These are phyloP conservation scores for Sisymbrium irio DNA, from an alignment of 345 rosid species.

Conservation along the genomic window DNA sequence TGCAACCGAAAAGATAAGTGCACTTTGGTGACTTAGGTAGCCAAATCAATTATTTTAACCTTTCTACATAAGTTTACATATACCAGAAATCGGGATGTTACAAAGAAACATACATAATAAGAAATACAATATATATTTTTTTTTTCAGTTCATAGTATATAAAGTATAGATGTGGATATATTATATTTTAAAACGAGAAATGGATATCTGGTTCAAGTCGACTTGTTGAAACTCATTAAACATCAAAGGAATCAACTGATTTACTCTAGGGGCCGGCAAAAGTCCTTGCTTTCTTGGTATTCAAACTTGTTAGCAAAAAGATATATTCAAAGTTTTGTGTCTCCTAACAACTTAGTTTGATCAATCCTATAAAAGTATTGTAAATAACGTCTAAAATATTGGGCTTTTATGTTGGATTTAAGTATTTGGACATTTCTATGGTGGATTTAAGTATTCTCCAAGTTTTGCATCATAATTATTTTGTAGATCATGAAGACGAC, in stretches of 20 bases:
- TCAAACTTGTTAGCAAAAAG: not conserved
- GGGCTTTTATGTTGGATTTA: not conserved
- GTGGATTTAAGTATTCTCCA: constrained; percentile 4
- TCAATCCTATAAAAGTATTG: not conserved
- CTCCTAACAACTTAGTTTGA: not conserved
- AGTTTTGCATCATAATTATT: constrained; percentile 6
- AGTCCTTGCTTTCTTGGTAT: constrained; percentile 2
- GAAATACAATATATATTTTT: not conserved
- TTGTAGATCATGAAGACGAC: not conserved
- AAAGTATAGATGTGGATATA: not conserved
- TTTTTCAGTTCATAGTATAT: not conserved
- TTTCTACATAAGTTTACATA: too few species aligned
- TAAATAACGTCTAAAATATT: not conserved
- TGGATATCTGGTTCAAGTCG: not conserved
- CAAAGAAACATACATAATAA: not conserved
- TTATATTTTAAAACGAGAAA: not conserved
- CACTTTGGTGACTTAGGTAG: too few species aligned
- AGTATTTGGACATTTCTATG: not conserved
- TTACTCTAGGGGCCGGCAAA: not conserved
- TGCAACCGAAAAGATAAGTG: too few species aligned
- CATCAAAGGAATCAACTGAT: not conserved
- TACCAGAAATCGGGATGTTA: too few species aligned
- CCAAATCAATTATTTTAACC: too few species aligned
- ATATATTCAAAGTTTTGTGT: constrained; percentile 6
- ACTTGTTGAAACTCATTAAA: not conserved